These are phyloP conservation scores for Daldinia bambusicola DNA, from an alignment of 495 filamentous ascomycete species.

Conservation along the genomic window DNA sequence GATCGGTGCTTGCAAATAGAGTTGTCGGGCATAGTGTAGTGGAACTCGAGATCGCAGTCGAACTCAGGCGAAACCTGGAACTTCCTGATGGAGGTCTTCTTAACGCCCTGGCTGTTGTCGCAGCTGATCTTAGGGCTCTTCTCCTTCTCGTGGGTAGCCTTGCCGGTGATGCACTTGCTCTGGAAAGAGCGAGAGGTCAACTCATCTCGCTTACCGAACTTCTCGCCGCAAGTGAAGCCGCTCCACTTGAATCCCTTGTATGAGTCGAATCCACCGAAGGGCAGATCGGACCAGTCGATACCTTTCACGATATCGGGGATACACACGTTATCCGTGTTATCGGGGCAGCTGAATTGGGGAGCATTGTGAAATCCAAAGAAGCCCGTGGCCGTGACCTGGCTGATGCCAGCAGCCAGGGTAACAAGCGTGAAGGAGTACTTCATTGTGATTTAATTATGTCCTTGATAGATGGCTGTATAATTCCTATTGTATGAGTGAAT, in stretches of 20 bases:
- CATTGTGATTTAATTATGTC: conserved; percentile 54
- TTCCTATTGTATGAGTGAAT: conserved; percentile 35
- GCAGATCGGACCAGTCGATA: conserved; percentile 75
- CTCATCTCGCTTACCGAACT: conserved; percentile 61
- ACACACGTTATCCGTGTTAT: conserved; percentile 82
- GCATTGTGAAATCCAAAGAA: conserved; percentile 65
- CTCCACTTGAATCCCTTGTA: conserved; percentile 79
- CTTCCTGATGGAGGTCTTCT: conserved; percentile 77
- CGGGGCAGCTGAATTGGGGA: conserved; percentile 71
- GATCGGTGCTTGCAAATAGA: conserved; percentile 78
- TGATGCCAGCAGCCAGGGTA: conserved; percentile 65
- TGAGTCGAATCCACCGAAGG: conserved; percentile 67
- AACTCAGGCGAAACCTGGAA: conserved; percentile 77
- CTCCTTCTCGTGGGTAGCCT: conserved; percentile 58
- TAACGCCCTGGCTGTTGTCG: conserved; percentile 58
- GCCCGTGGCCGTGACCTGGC: conserved; percentile 66
- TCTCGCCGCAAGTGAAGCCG: conserved; percentile 72
- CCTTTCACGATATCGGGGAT: conserved; percentile 70
- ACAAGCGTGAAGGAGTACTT: conserved; percentile 60
- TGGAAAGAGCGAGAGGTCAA: conserved; percentile 57
- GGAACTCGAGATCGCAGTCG: conserved; percentile 80
- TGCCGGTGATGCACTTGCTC: conserved; percentile 74
- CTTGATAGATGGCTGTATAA: conserved; percentile 22
- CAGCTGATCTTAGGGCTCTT: conserved; percentile 68
- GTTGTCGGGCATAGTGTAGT: conserved; percentile 84